phyloP scores from a whole-genome alignment of 2,329 filamentous ascomycete genomes.

The Apiospora kogelbergensis region DNA sequence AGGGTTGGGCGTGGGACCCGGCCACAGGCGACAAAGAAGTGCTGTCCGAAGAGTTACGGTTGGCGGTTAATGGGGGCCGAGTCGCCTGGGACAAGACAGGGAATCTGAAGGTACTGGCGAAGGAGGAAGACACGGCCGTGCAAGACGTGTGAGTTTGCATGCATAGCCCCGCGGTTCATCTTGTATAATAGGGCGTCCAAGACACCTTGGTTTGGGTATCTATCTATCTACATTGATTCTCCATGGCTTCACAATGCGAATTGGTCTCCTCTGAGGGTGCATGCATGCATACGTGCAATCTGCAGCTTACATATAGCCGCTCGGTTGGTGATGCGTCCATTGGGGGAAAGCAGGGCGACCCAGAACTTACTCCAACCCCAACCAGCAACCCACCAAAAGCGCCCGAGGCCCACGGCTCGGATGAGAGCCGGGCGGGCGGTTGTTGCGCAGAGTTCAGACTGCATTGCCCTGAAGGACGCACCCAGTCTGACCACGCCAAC shows the following conservation, averaged over 20 bases:
- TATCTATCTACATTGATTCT: no score
- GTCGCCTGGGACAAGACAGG: constrained; percentile 57
- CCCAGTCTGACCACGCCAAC: background rate
- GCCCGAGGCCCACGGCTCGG: background rate
- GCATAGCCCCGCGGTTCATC: background rate
- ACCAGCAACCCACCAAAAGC: background rate
- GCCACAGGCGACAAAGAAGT: constrained; percentile 62
- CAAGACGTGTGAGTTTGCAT: background rate
- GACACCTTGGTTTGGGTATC: background rate
- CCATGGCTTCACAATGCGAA: no score
- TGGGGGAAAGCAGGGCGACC: background rate
- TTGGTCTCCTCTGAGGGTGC: no score
- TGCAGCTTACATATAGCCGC: background rate
- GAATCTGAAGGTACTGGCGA: constrained; percentile 40
- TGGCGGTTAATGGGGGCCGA: constrained; percentile 56
- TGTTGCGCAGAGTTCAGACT: background rate
- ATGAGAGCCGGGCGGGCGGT: background rate
- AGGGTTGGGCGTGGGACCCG: constrained; percentile 81
- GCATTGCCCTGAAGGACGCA: background rate
- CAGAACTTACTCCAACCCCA: background rate
- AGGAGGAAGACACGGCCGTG: background rate
- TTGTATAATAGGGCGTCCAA: background rate
- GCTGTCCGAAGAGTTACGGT: constrained; percentile 52
- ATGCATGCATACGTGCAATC: background rate
- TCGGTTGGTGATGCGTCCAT: background rate